A percentile compares a stretch with the other conserved stretches of the same genome.
Evolutionary conservation across 768 basidiomycete genomes (phyloP).

Genomic region (Macrolepiota albuminosa): DNA sequence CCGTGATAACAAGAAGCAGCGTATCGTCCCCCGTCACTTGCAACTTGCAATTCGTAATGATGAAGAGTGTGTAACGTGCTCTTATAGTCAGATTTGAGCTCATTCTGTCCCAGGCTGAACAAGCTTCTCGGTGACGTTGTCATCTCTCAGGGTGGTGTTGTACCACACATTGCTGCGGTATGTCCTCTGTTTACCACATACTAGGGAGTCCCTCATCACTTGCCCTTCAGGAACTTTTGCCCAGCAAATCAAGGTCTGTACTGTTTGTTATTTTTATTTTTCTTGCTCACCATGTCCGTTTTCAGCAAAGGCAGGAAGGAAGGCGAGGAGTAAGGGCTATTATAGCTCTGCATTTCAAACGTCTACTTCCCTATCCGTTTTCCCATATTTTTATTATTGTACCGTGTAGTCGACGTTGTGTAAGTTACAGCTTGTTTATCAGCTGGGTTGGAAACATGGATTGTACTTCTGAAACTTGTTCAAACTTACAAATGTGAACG

Average conservation of each 20-base stretch:
- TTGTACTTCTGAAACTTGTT: neutral
- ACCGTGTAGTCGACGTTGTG: constrained; percentile 13
- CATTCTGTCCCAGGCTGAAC: constrained; percentile 46
- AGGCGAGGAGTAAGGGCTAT: constrained; percentile 27
- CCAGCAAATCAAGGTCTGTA: constrained; percentile 34
- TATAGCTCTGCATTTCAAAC: neutral
- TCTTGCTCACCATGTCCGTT: neutral
- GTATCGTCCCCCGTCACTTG: constrained; percentile 93
- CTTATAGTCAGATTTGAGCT: neutral
- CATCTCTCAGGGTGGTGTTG: constrained; percentile 94
- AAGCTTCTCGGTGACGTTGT: constrained; percentile 75
- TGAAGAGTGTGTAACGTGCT: constrained; percentile 57
- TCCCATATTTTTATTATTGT: constrained; percentile 13
- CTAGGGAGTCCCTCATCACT: neutral
- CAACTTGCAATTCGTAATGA: constrained; percentile 95
- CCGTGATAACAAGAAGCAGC: constrained; percentile 90
- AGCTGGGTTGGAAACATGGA: neutral
- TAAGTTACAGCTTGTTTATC: constrained; percentile 7
- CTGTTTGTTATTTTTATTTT: neutral
- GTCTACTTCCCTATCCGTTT: constrained; percentile 18
- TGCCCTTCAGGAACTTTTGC: constrained; percentile 31
- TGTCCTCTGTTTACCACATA: constrained; percentile 5
- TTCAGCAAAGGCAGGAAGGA: constrained; percentile 37
- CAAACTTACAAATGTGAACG: no score
- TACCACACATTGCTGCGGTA: constrained; percentile 66